Evolutionary conservation across 2,329 filamentous ascomycete genomes (phyloP).

Genomic region (Colletotrichum karsti): DNA sequence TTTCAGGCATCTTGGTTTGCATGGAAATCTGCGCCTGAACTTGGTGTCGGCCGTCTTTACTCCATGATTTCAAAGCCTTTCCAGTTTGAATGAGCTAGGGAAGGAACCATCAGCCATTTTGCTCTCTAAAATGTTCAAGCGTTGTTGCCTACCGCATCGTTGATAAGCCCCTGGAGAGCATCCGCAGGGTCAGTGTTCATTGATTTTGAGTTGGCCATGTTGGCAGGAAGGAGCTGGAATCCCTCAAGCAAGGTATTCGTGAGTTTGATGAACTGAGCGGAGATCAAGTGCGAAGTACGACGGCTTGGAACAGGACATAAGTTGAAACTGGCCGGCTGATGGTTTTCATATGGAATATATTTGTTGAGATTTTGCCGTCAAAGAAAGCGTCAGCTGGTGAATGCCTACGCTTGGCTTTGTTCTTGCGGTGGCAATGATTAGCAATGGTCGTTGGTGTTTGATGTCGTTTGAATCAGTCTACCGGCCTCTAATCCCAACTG

Average conservation of each 20-base stretch:
- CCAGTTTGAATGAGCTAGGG: slow-evolving; percentile 66
- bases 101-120: background rate
- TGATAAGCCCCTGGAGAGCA: slow-evolving; percentile 61
- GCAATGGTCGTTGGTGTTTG: background rate
- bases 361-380: too few relatives aligned
- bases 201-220: slow-evolving; percentile 16
- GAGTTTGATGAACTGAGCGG: too few relatives aligned
- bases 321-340: too few relatives aligned
- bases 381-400: too few relatives aligned
- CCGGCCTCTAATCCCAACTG: background rate
- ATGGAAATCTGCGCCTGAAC: slow-evolving; percentile 40
- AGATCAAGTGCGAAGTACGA: too few relatives aligned
- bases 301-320: too few relatives aligned
- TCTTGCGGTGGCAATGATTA: too few relatives aligned
- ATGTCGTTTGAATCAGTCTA: background rate
- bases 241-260: too few relatives aligned
- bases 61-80: slow-evolving; percentile 61
- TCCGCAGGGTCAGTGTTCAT: slow-evolving; percentile 43
- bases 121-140: background rate
- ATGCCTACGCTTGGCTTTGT: too few relatives aligned
- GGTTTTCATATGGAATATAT: too few relatives aligned
- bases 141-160: slow-evolving; percentile 58
- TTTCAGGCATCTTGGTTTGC: slow-evolving; percentile 54
- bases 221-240: background rate
- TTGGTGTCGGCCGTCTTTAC: slow-evolving; percentile 49